phyloP scores from a whole-genome alignment of 306 rosid species.

The Carpinus viminea region DNA sequence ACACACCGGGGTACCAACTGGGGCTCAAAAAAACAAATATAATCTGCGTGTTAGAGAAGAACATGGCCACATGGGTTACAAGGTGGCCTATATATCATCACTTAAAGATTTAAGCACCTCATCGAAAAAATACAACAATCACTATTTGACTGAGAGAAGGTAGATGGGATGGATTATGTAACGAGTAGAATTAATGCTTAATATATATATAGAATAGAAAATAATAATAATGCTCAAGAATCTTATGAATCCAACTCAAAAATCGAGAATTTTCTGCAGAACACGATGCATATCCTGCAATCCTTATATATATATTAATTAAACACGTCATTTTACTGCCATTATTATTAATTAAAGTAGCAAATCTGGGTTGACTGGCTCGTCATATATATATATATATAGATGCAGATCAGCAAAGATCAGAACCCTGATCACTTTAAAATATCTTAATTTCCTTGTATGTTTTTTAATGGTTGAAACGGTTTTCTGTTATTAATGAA shows the following conservation, averaged over 20 bases:
- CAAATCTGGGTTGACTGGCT: neutral
- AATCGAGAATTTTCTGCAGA: neutral
- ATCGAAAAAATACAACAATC: constrained; percentile 20
- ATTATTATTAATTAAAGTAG: constrained; percentile 3
- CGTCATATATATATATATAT: neutral
- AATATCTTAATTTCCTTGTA: constrained; percentile 17
- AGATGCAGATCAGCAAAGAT: constrained; percentile 19
- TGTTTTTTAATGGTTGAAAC: neutral
- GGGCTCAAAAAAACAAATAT: constrained; percentile 20
- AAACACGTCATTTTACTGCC: constrained; percentile 11
- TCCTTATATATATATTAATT: neutral
- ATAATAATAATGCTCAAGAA: too few relatives aligned
- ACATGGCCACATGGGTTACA: constrained; percentile 44
- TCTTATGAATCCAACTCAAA: constrained; percentile 3
- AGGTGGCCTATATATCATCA: constrained; percentile 24
- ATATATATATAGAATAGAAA: too few relatives aligned
- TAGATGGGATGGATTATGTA: neutral
- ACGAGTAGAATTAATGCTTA: too few relatives aligned
- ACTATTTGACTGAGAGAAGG: neutral
- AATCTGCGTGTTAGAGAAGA: constrained; percentile 29
- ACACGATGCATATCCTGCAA: constrained; percentile 14
- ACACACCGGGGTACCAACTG: neutral
- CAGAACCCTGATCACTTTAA: constrained; percentile 27
- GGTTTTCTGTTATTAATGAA: constrained; percentile 35
- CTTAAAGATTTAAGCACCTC: constrained; percentile 18